Conservation (phyloP, 1,284 basidiomycete genomes). For the Cryptococcus depauperatus region DNA sequence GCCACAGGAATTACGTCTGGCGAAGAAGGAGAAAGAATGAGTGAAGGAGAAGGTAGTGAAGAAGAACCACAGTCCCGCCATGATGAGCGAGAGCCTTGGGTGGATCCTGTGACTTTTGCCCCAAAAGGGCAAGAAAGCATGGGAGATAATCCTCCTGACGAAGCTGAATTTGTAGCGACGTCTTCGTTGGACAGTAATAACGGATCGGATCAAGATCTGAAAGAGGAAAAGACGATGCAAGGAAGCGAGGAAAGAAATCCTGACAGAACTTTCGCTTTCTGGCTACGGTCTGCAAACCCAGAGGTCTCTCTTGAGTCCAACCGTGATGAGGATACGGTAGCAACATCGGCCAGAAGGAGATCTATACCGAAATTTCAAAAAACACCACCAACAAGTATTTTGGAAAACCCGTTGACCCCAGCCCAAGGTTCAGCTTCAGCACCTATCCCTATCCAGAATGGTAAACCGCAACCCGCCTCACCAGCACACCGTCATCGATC, state of each 20-base stretch:
- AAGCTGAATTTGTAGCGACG: slow-evolving; percentile 21
- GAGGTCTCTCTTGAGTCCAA: too few relatives aligned
- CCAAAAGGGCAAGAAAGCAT: slow-evolving; percentile 16
- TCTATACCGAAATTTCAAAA: slow-evolving; percentile 3
- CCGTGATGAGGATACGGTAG: too few relatives aligned
- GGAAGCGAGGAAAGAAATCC: too few relatives aligned
- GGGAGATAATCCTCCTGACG: slow-evolving; percentile 12
- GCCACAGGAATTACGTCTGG: slow-evolving; percentile 9
- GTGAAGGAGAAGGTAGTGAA: slow-evolving; percentile 15
- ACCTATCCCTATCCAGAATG: slow-evolving; percentile 7
- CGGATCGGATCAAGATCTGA: too few relatives aligned
- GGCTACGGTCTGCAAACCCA: slow-evolving; percentile 25
- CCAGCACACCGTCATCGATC: neutral
- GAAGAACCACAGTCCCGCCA: too few relatives aligned
- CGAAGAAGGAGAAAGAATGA: slow-evolving; percentile 3
- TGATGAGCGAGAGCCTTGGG: slow-evolving; percentile 21
- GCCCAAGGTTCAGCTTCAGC: slow-evolving; percentile 8
- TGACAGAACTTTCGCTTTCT: slow-evolving; percentile 30
- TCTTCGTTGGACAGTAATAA: too few relatives aligned
- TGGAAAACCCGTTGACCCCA: slow-evolving; percentile 18
- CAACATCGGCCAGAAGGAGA: neutral
- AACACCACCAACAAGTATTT: slow-evolving; percentile 14
- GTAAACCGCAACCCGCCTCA: slow-evolving; percentile 6
- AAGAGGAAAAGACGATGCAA: too few relatives aligned
- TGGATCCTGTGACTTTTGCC: slow-evolving; percentile 40